These are phyloP conservation scores for Nigrospora sphaerica DNA, from an alignment of 2,329 filamentous ascomycete species.

Conservation along the genomic window DNA sequence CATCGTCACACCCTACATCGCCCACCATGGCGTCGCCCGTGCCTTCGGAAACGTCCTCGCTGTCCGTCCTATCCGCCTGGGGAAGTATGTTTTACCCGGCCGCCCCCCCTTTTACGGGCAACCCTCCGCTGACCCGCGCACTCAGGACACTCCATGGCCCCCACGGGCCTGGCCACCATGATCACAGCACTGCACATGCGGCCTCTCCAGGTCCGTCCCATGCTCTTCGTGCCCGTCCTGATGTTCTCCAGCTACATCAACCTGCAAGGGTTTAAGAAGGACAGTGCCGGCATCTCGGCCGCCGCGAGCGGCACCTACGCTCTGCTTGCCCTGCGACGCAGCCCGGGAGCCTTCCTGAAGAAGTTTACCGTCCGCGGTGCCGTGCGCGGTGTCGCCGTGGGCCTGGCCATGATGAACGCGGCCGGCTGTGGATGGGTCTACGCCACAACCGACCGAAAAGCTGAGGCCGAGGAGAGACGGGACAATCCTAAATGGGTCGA, in stretches of 20 bases:
- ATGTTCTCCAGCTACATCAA: constrained; percentile 53
- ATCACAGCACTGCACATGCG: constrained; percentile 49
- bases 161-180: constrained; percentile 48
- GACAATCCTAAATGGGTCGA: constrained; percentile 45
- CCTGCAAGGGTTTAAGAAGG: constrained; percentile 50
- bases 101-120: neutral
- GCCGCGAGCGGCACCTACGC: constrained; percentile 53
- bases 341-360: constrained; percentile 20
- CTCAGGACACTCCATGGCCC: constrained; percentile 45
- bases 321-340: constrained; percentile 44
- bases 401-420: constrained; percentile 39
- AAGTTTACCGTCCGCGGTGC: constrained; percentile 40
- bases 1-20: neutral
- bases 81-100: constrained; percentile 35
- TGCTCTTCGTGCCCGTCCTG: constrained; percentile 43
- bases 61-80: constrained; percentile 34
- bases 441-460: constrained; percentile 39
- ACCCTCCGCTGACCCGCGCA: constrained; percentile 1
- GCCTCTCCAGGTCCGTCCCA: constrained; percentile 42
- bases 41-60: constrained; percentile 21
- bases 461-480: constrained; percentile 39
- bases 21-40: constrained; percentile 21
- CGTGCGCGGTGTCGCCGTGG: constrained; percentile 44
- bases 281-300: constrained; percentile 47
- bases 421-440: constrained; percentile 46